A percentile compares a stretch with the other conserved stretches of the same genome.
These are phyloP conservation scores for Acanthamoeba royreba DNA, from an alignment of 208 protist species.

Conservation along the genomic window DNA sequence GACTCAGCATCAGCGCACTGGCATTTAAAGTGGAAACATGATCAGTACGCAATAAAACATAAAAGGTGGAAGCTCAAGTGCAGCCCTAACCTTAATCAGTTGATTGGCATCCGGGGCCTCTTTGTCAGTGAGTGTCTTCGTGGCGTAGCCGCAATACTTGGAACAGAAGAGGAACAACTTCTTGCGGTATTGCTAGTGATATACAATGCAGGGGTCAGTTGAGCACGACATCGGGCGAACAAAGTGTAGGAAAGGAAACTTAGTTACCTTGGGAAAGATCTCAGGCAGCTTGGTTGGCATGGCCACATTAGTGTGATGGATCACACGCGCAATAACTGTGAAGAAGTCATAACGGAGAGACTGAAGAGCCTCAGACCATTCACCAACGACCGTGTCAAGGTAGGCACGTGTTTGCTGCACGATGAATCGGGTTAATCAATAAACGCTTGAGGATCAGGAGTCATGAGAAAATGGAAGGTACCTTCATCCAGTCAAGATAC, in stretches of 20 bases:
- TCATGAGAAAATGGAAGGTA: background rate
- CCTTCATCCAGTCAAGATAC: constrained; percentile 36
- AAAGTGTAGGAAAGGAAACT: background rate
- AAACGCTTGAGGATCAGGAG: background rate
- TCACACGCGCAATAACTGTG: background rate
- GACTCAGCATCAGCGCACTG: background rate
- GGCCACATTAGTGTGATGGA: background rate
- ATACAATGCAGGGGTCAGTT: too few species aligned
- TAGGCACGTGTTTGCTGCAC: constrained; percentile 4
- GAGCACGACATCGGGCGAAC: background rate
- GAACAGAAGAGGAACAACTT: constrained; percentile 15
- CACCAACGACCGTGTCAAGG: constrained; percentile 2
- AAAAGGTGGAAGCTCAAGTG: background rate
- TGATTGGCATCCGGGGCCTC: background rate
- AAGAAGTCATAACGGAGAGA: constrained; percentile 21
- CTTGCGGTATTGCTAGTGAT: constrained; percentile 44
- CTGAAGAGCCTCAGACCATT: constrained; percentile 10
- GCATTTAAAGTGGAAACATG: background rate
- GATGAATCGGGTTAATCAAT: background rate
- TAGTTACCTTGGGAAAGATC: background rate
- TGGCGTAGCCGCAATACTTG: constrained; percentile 37
- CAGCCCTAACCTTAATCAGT: background rate
- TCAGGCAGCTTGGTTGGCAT: constrained; percentile 11
- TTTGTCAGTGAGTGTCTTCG: background rate
- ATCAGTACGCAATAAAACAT: background rate